A percentile compares a stretch with the other conserved stretches of the same genome.
These are phyloP conservation scores for Pichia scutulata DNA, from an alignment of 805 yeast species.

Conservation along the genomic window DNA sequence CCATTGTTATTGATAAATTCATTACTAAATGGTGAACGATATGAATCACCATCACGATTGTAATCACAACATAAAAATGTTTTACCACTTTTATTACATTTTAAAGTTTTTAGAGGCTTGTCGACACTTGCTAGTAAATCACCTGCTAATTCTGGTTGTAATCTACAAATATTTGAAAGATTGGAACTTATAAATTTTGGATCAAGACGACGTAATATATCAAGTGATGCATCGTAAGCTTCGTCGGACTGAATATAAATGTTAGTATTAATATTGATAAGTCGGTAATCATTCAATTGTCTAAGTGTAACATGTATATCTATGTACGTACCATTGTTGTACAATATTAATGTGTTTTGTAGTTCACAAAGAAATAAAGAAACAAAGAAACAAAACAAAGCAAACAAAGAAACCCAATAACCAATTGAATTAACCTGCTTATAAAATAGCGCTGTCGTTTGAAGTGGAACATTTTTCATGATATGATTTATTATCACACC, in stretches of 20 bases:
- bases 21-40: slow-evolving; percentile 87
- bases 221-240: slow-evolving; percentile 69
- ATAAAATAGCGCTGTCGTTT: neutral
- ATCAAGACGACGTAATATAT: slow-evolving; percentile 65
- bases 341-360: neutral
- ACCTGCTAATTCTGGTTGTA: slow-evolving; percentile 68
- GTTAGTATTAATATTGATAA: neutral
- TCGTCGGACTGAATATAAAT: slow-evolving; percentile 30
- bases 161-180: slow-evolving; percentile 40
- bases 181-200: slow-evolving; percentile 50
- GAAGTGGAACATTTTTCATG: too few species aligned
- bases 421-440: neutral
- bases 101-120: slow-evolving; percentile 57
- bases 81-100: slow-evolving; percentile 51
- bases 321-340: slow-evolving; percentile 2
- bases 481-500: too few species aligned
- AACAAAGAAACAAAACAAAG: neutral
- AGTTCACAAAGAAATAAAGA: neutral
- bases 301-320: neutral
- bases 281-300: neutral
- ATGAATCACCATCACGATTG: slow-evolving; percentile 90
- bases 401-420: neutral
- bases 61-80: slow-evolving; percentile 83
- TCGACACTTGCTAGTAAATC: slow-evolving; percentile 84
- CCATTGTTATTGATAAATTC: slow-evolving; percentile 48